Conservation (phyloP, 371 early-diverging fungal genomes). For the Haplosporangium sp. region DNA sequence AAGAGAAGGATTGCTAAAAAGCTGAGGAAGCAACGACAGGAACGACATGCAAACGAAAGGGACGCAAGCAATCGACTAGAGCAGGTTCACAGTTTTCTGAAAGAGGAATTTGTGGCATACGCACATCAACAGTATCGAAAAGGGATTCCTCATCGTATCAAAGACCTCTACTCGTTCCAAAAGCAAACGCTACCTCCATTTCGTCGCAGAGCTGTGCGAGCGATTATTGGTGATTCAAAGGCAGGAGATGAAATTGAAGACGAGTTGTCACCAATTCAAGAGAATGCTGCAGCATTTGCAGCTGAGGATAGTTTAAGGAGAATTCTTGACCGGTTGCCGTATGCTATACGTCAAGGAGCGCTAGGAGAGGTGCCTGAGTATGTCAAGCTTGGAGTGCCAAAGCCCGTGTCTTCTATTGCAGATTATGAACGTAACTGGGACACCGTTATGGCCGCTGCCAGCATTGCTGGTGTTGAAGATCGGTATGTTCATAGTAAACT, state of each 20-base stretch:
- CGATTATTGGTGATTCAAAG: constrained; percentile 1
- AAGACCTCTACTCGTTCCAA: constrained; percentile 14
- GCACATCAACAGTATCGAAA: constrained; percentile 20
- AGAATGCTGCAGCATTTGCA: constrained; percentile 28
- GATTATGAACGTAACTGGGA: constrained; percentile 44
- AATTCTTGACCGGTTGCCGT: constrained; percentile 32
- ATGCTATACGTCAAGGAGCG: constrained; percentile 46
- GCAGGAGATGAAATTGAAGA: constrained; percentile 21
- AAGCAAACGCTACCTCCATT: constrained; percentile 13
- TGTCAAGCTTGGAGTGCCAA: constrained; percentile 11
- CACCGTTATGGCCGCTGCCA: constrained; percentile 41
- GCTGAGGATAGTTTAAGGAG: constrained; percentile 23
- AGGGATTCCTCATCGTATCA: constrained; percentile 5
- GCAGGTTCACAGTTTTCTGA: constrained; percentile 9
- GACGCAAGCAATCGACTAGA: constrained; percentile 14
- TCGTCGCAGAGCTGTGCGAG: constrained; percentile 10
- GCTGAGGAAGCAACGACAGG: background rate
- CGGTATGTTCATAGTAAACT: constrained; percentile 17
- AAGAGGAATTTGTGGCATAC: constrained; percentile 10
- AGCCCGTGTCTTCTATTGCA: constrained; percentile 5
- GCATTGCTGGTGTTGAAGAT: constrained; percentile 41
- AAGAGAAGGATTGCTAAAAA: constrained; percentile 1
- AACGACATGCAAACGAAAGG: constrained; percentile 10
- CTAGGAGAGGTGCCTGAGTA: constrained; percentile 22
- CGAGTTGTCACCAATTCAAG: constrained; percentile 29